Base-by-base conservation (phyloP, 2,329 filamentous ascomycete genomes). In the Fusarium sp. region DNA sequence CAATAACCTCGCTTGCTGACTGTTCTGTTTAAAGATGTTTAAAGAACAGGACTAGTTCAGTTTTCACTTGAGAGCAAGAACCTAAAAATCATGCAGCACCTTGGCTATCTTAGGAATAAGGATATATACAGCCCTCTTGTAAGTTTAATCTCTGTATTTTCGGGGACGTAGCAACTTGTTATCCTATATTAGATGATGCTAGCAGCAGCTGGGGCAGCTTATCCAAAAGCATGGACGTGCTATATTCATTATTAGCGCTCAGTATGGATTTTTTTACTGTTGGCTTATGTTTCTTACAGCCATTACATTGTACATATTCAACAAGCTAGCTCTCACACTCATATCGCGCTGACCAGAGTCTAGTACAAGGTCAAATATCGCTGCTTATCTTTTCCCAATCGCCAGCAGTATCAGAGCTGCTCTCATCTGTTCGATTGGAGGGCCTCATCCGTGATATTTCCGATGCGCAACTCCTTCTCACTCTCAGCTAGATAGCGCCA, bases 391-490 rank as follows among this genome's bases (percentile, higher is more conserved):
- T 62, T 24, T 65, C 62, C 32, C 65, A 57, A 13, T 58, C 56
- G 9, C 61, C 57, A 6, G 62, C 61, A 53, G 56, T 47, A 38
- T 65, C 57, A 25, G 65, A 65, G n/a, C 57, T 57, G 44, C 29
- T 34, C 45, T 53, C 62, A 65, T 65, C 57, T 65, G 57, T n/a
- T 65, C 61, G 9, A 19, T 19, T 19, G 19, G 19, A 65, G 47
- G 5, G 62, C 62, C 44, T 65, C 61, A 22, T 51, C 44, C 2
- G 61, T 62, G 45, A 65, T 65, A 35, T 46, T 56, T 24, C 43
- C 42, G 13, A 65, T 67, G 15, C 64, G 49, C 5, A 67, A 41
- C 49, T 67, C 53, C 52, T 51, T 51, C 57, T 67, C 64, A 26
- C 39, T 31, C 43, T 67, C 64, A 10, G 57, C 64, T 13, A 65